Base-by-base conservation (phyloP, 805 yeast species). In the Wickerhamiella sergipiensis region DNA sequence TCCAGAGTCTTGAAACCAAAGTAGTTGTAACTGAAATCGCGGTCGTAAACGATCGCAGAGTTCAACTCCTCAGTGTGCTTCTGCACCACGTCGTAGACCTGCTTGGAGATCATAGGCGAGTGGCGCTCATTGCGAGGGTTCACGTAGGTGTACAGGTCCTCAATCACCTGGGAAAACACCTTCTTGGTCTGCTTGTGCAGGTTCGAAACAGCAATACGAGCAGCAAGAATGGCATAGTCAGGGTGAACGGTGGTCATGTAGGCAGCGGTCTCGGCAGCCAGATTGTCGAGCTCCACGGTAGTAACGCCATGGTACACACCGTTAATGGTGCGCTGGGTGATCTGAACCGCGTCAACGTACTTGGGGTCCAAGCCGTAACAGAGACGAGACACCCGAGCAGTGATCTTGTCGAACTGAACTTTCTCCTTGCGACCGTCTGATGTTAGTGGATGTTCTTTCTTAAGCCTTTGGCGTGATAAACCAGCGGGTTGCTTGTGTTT, bases 271-370 rank as follows among this genome's bases (percentile, higher is more conserved):
- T 92, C 98, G 44, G 97, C 97, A 47, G 97, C 89, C 45, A 83
- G 67, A 61, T 81, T 80, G 59, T 81, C 88, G 53, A 84, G 71
- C 67, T 92, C 97, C 54, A 83, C 77, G 50, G 97, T 92, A 62
- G 90, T 88, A 49, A 92, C 98, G 62, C 97, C 97, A 63, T 87
- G 94, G 68, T 90, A 92, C 51, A 92, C 96, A 66, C 98, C 98
- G 13, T 92, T 78, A 47, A 88, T 89, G 60, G 90, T 94, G 64
- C 95, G 78, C 68, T 92, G 97, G 21, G 98, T 90, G 68, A 92
- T 88, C 57, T 92, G 85, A 50, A 85, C 95, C 38, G 97, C 89
- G 64, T 92, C 97, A 53, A 92, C 89, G 67, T 88, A 96, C 46
- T 76, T 77, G 40, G 95, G 75, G 66, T 90, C 96, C 59, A 92